Percentiles rank a stretch among this genome's conserved stretches.
These are phyloP conservation scores for Rhizopus sp. DNA, from an alignment of 371 early-diverging fungal species.

Conservation along the genomic window DNA sequence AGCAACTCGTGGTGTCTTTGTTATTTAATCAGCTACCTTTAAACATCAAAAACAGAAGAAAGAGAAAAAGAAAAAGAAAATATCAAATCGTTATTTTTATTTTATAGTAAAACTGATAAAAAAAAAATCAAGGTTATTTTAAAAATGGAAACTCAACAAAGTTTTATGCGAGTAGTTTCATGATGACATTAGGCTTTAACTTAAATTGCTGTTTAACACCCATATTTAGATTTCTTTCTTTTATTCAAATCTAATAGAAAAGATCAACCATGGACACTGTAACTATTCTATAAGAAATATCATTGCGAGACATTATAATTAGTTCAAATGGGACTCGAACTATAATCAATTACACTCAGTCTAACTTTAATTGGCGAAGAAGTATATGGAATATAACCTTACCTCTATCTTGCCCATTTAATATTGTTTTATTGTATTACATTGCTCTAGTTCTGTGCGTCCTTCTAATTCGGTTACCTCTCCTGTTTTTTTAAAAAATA, in stretches of 20 bases:
- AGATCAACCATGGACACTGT: too few relatives aligned
- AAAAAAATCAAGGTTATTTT: not conserved
- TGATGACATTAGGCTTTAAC: not conserved
- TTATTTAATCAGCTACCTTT: constrained; percentile 15
- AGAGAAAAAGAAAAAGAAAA: constrained; percentile 2
- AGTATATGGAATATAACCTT: too few relatives aligned
- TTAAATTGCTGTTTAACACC: not conserved
- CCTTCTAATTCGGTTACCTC: too few relatives aligned
- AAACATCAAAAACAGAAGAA: constrained; percentile 17
- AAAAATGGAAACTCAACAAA: not conserved
- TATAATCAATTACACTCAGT: too few relatives aligned
- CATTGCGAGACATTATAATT: too few relatives aligned
- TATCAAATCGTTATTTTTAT: not conserved
- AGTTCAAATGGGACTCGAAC: too few relatives aligned
- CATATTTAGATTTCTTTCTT: not conserved
- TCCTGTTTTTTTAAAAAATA: too few relatives aligned
- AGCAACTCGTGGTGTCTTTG: not conserved
- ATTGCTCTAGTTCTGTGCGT: too few relatives aligned
- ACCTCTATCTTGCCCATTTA: too few relatives aligned
- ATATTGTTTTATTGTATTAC: too few relatives aligned
- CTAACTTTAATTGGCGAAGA: too few relatives aligned
- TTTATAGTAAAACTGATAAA: not conserved
- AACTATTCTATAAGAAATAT: too few relatives aligned
- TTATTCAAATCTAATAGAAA: not conserved
- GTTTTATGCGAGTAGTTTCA: not conserved